phyloP scores from a whole-genome alignment of 176 grass and related monocot genomes.

The Hordeum vulgare region DNA sequence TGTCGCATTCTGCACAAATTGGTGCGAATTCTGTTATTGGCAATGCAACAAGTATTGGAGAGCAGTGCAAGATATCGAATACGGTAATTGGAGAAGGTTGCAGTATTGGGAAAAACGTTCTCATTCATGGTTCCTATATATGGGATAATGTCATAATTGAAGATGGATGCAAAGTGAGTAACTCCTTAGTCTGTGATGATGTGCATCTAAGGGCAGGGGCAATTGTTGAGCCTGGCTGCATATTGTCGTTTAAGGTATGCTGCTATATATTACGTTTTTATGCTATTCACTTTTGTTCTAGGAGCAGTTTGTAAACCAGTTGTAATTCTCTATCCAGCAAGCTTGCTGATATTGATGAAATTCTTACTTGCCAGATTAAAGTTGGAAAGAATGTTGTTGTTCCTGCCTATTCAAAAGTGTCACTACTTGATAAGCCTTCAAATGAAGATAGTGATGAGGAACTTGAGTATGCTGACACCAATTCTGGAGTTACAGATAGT shows the following conservation, averaged over 20 bases:
- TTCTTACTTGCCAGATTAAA: constrained; percentile 68
- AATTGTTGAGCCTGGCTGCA: constrained; percentile 69
- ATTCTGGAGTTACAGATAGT: constrained; percentile 72
- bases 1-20: constrained; percentile 65
- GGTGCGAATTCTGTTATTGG: constrained; percentile 67
- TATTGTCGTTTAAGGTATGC: constrained; percentile 94
- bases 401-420: constrained; percentile 85
- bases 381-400: constrained; percentile 75
- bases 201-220: constrained; percentile 69
- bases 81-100: constrained; percentile 76
- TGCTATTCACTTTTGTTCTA: background rate
- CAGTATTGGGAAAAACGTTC: constrained; percentile 66
- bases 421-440: constrained; percentile 73
- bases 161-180: constrained; percentile 83
- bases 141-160: constrained; percentile 92
- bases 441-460: constrained; percentile 95
- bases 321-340: constrained; percentile 1
- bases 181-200: constrained; percentile 77
- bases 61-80: constrained; percentile 51
- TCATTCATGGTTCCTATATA: constrained; percentile 66
- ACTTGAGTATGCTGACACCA: constrained; percentile 93
- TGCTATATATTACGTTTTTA: background rate
- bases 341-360: background rate
- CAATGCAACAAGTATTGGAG: constrained; percentile 69
- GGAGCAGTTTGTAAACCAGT: background rate